phyloP scores from a whole-genome alignment of 2,329 filamentous ascomycete species.

The Coniochaeta sp. region DNA sequence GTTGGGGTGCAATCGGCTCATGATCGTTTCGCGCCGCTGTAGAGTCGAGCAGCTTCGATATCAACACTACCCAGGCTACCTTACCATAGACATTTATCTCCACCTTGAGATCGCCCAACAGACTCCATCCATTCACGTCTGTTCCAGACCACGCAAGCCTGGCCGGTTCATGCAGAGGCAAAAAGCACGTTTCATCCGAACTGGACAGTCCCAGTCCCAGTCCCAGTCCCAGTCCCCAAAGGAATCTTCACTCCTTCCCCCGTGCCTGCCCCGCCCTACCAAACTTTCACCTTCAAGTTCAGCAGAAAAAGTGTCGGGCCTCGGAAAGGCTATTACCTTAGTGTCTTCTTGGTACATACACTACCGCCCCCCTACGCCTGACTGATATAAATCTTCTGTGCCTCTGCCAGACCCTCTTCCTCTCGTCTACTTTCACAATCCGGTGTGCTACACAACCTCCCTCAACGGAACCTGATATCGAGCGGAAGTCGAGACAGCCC shows the following conservation, averaged over 20 bases:
- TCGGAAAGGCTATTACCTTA: not conserved
- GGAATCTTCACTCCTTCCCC: not conserved
- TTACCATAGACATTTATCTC: not conserved
- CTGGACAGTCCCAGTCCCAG: not conserved
- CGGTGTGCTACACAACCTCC: not conserved
- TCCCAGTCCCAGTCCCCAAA: not conserved
- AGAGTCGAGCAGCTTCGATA: not conserved
- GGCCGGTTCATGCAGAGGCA: not conserved
- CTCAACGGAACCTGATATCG: constrained; percentile 4
- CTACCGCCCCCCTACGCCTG: not conserved
- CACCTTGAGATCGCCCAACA: not conserved
- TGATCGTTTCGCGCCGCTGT: not conserved
- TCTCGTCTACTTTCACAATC: not conserved
- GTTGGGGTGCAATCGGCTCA: not conserved
- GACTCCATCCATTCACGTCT: not conserved
- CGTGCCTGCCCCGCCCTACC: not conserved
- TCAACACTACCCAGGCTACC: too few relatives aligned
- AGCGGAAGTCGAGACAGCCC: not conserved
- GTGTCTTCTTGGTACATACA: not conserved
- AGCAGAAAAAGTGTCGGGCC: not conserved
- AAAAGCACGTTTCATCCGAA: constrained; percentile 1
- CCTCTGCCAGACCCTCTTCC: not conserved
- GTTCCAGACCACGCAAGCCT: not conserved
- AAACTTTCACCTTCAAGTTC: not conserved
- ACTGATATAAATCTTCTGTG: not conserved